A percentile compares a stretch with the other conserved stretches of the same genome.
Conservation (phyloP, 768 basidiomycete species). For the Boletus tomentosulus region DNA sequence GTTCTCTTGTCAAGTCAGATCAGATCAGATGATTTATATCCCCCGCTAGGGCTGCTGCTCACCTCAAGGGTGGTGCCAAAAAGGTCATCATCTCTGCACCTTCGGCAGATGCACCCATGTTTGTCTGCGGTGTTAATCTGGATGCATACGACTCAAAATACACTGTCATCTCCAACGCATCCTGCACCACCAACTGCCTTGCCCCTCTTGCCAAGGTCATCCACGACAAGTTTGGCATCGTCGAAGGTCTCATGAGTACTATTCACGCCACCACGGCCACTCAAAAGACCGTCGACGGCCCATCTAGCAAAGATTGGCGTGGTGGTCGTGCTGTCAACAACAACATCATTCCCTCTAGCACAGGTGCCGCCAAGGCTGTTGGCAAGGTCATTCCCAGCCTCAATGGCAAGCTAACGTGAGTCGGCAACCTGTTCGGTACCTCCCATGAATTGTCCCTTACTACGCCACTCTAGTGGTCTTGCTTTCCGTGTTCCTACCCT, state of each 20-base stretch:
- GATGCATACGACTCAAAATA: slow-evolving; percentile 86
- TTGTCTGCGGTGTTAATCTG: slow-evolving; percentile 92
- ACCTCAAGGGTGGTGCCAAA: slow-evolving; percentile 98
- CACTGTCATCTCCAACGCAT: slow-evolving; percentile 96
- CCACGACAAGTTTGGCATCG: slow-evolving; percentile 94
- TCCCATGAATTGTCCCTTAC: slow-evolving; percentile 3
- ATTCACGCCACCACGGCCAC: slow-evolving; percentile 97
- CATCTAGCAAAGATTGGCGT: slow-evolving; percentile 95
- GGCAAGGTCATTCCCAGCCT: slow-evolving; percentile 95
- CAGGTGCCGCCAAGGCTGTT: slow-evolving; percentile 98
- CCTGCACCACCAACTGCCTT: slow-evolving; percentile 99
- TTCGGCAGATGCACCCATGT: slow-evolving; percentile 96
- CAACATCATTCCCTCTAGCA: slow-evolving; percentile 99
- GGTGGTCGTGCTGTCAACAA: slow-evolving; percentile 93
- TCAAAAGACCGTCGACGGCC: slow-evolving; percentile 93
- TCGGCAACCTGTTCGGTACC: not conserved
- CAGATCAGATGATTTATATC: slow-evolving; percentile 4
- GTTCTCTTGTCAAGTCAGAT: slow-evolving; percentile 4
- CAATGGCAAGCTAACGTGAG: slow-evolving; percentile 97
- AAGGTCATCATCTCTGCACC: slow-evolving; percentile 99
- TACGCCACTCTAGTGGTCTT: slow-evolving; percentile 56
- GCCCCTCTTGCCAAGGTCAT: slow-evolving; percentile 99
- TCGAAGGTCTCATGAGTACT: slow-evolving; percentile 98
- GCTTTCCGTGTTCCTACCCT: slow-evolving; percentile 96
- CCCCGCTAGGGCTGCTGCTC: slow-evolving; percentile 67